Conservation (phyloP, 2,329 filamentous ascomycete species). For the Apiospora aurea region DNA sequence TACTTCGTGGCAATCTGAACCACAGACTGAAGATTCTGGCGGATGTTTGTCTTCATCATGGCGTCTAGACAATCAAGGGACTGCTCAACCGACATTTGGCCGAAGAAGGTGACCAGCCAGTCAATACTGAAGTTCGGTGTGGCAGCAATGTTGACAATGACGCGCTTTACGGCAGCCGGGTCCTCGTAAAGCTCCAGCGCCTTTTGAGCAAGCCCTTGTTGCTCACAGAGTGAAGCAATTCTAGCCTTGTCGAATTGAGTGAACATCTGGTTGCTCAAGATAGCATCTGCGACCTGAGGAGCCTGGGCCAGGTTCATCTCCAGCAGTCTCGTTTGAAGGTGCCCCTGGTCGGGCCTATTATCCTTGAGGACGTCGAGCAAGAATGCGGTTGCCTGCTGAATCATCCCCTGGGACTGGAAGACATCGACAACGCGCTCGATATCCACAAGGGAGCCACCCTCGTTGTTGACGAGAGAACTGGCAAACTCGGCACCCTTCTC, state of each 20-base stretch:
- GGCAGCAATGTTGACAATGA: slow-evolving; percentile 80
- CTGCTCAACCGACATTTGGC: slow-evolving; percentile 92
- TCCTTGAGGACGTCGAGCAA: slow-evolving; percentile 93
- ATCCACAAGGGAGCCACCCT: slow-evolving; percentile 86
- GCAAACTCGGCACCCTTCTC: slow-evolving; percentile 97
- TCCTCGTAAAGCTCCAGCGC: slow-evolving; percentile 96
- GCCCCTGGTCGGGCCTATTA: slow-evolving; percentile 91
- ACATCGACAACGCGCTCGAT: slow-evolving; percentile 96
- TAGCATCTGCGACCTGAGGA: slow-evolving; percentile 96
- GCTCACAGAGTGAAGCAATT: slow-evolving; percentile 90
- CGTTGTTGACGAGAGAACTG: slow-evolving; percentile 87
- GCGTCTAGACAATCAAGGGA: slow-evolving; percentile 93
- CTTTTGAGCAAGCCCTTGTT: slow-evolving; percentile 84
- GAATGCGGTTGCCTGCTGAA: slow-evolving; percentile 98
- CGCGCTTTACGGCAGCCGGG: slow-evolving; percentile 86
- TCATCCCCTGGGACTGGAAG: slow-evolving; percentile 97
- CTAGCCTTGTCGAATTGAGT: slow-evolving; percentile 92
- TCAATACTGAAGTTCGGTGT: slow-evolving; percentile 88
- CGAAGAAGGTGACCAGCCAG: slow-evolving; percentile 92
- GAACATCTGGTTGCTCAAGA: slow-evolving; percentile 98
- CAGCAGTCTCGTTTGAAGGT: slow-evolving; percentile 90
- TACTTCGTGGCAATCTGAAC: slow-evolving; percentile 98
- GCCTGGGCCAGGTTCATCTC: slow-evolving; percentile 99
- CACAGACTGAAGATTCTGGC: slow-evolving; percentile 93
- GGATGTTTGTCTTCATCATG: slow-evolving; percentile 96